A percentile compares a stretch with the other conserved stretches of the same genome.
phyloP scores from a whole-genome alignment of 768 basidiomycete species.

The Tulasnella sp. region DNA sequence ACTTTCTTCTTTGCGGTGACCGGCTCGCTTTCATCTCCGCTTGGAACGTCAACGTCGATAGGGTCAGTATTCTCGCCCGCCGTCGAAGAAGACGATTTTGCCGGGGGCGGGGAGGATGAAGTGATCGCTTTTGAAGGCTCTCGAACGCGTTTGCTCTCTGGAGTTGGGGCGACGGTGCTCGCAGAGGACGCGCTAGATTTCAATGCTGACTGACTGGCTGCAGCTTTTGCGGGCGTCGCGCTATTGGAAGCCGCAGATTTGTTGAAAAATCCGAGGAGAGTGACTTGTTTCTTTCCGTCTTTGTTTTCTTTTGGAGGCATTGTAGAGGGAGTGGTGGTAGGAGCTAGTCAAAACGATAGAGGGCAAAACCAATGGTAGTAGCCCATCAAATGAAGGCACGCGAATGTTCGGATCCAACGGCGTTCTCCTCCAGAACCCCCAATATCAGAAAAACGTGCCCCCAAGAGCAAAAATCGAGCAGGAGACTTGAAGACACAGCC shows the following conservation, averaged over 20 bases:
- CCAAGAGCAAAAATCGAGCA: not conserved
- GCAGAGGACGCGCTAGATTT: not conserved
- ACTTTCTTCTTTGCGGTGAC: constrained; percentile 28
- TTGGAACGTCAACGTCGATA: constrained; percentile 62
- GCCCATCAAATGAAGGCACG: not conserved
- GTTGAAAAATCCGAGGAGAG: constrained; percentile 19
- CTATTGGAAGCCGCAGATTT: constrained; percentile 2
- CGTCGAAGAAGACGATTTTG: constrained; percentile 1
- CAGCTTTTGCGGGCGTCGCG: not conserved
- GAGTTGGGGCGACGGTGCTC: constrained; percentile 4
- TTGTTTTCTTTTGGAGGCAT: constrained; percentile 21
- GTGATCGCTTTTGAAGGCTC: constrained; percentile 60
- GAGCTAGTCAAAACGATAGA: not conserved
- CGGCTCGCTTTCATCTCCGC: constrained; percentile 40
- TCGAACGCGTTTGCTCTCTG: constrained; percentile 23
- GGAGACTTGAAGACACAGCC: not conserved
- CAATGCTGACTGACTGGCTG: not conserved
- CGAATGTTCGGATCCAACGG: not conserved
- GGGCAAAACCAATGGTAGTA: not conserved
- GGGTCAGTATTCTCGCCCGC: constrained; percentile 23
- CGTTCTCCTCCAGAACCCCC: not conserved
- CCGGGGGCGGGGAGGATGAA: not conserved
- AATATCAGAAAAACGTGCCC: too few species aligned
- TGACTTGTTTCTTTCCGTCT: constrained; percentile 18
- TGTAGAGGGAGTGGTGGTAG: not conserved